Base-by-base conservation (phyloP, 2,329 filamentous ascomycete species). In the Neopestalotiopsis clavispora region DNA sequence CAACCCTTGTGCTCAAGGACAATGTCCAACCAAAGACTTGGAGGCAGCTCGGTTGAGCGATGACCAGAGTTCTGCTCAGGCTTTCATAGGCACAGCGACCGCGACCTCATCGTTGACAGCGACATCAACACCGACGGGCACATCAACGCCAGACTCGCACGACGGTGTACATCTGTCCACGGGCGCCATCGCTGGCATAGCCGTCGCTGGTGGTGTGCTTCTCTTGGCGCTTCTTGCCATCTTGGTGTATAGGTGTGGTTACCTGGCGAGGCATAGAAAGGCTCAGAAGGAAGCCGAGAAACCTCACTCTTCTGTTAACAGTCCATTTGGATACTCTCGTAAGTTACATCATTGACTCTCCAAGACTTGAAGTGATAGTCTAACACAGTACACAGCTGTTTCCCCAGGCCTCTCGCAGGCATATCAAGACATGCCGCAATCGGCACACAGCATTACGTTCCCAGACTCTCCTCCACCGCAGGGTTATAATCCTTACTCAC, bases 171-270 rank as follows among this genome's bases (percentile, higher is more conserved):
- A 62, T 1, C 17, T 66, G 30, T 58, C 64, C 12, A 34, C 52
- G 6, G 64, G 42, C 17, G 64, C 81, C 12, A 84, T 86, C 61
- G 79, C 75, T 4, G 84, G 84, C 20, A 66, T 66, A 38, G 30
- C 23, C 23, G 32, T 58, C 28, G 42, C 28, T 23, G 52, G 45
- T 57, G 42, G 42, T 14, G 32, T 58, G 28, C 12, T 66, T 10
- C 9, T 66, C 20, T 34, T 66, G 14, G 17, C 13, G 13, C 42
- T 66, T 7, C 30, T 66, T 17, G 52, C 13, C 9, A 20, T 40
- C 23, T 58, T 66, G 30, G 49, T 28, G 0, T 58, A 57, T 14
- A 34, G 34, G 32, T 66, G 32, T 23, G 49, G 64, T 7, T 66
- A 45, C 14, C n/a, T 28, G 64, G 45, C 49, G 12, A 34, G 40